Evolutionary conservation across 192 early-diverging fungal species (phyloP).

Genomic region (Phlyctochytrium arcticum): DNA sequence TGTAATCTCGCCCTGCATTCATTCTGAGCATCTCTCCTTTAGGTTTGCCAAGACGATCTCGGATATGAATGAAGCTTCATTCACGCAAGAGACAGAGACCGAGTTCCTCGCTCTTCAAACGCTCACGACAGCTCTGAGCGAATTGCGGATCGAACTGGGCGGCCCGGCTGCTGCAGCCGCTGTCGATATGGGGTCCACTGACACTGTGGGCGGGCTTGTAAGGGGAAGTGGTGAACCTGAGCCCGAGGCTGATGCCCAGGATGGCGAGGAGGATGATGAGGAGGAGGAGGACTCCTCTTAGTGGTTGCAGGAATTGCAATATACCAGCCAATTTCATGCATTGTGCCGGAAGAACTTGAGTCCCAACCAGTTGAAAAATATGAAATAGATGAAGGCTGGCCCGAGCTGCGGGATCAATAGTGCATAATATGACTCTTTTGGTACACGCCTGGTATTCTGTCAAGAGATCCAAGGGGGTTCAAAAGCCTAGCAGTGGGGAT

Average conservation of each 20-base stretch:
- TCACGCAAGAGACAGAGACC: neutral
- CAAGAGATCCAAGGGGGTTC: neutral
- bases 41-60: constrained; percentile 9
- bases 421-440: constrained; percentile 61
- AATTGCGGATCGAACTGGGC: constrained; percentile 12
- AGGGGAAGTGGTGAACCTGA: too few species aligned
- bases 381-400: constrained; percentile 68
- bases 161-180: neutral
- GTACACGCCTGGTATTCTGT: constrained; percentile 39
- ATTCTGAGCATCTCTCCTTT: neutral
- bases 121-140: constrained; percentile 6
- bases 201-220: too few species aligned
- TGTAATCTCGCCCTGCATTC: neutral
- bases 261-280: too few species aligned
- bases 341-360: constrained; percentile 93
- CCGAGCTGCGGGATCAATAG: constrained; percentile 76
- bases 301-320: neutral
- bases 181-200: too few species aligned
- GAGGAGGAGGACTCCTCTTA: neutral
- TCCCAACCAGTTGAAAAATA: constrained; percentile 92
- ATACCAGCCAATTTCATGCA: constrained; percentile 22
- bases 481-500: neutral
- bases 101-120: constrained; percentile 4
- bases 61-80: neutral
- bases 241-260: too few species aligned